Conservation (phyloP, 306 rosid species). For the Arachis hypogaea region DNA sequence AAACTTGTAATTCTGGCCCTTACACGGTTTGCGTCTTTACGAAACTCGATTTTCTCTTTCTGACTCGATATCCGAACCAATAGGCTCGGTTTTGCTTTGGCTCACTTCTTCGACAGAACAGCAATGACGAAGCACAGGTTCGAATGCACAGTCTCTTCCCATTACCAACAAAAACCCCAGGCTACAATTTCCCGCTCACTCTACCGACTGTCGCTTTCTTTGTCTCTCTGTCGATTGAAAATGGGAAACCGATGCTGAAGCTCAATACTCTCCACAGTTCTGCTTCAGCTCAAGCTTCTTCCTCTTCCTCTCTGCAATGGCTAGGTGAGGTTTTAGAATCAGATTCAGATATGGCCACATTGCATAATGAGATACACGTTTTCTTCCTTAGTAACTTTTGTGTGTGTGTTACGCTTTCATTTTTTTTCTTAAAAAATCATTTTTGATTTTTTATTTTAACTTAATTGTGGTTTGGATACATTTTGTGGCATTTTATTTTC, state of each 20-base stretch:
- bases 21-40: constrained; percentile 43
- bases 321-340: constrained; percentile 50
- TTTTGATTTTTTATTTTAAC: neutral
- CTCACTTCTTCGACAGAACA: neutral
- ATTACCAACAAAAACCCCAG: constrained; percentile 6
- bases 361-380: neutral
- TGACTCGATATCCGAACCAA: constrained; percentile 34
- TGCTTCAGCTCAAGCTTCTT: neutral
- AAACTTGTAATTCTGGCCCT: constrained; percentile 10
- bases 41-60: constrained; percentile 26
- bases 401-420: neutral
- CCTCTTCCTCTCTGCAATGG: constrained; percentile 40
- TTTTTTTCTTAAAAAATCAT: neutral
- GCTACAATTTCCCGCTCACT: constrained; percentile 71
- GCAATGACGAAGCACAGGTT: constrained; percentile 31
- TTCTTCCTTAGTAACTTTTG: neutral
- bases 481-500: neutral
- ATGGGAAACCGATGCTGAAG: neutral
- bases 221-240: constrained; percentile 36
- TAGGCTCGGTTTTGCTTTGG: constrained; percentile 29
- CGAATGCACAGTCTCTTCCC: constrained; percentile 35
- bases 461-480: neutral
- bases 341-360: neutral
- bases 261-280: constrained; percentile 17
- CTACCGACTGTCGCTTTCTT: constrained; percentile 10